phyloP scores from a whole-genome alignment of 1,139 yeast species.

The Pichia sp. region DNA sequence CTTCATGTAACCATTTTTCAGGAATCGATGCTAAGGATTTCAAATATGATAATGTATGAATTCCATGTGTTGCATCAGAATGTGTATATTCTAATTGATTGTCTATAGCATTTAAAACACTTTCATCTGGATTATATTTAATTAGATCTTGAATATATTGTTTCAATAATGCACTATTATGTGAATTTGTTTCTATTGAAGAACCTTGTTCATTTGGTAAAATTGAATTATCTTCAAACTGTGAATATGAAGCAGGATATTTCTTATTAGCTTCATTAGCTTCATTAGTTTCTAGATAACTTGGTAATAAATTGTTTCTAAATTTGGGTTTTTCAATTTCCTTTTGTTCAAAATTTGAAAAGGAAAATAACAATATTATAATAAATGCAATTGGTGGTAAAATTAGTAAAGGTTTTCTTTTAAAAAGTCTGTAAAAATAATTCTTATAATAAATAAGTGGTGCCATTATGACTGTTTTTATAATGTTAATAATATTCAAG shows the following conservation, averaged over 20 bases:
- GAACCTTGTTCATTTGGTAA: not conserved
- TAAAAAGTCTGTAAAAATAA: not conserved
- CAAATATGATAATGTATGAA: slow-evolving; percentile 3
- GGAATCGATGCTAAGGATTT: slow-evolving; percentile 5
- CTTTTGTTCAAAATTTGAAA: not conserved
- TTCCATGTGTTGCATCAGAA: not conserved
- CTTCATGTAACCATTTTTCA: slow-evolving; percentile 7
- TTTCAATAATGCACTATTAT: slow-evolving; percentile 7
- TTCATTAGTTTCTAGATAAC: not conserved
- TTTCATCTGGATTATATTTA: not conserved
- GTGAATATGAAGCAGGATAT: not conserved
- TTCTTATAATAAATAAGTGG: not conserved
- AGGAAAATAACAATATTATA: not conserved
- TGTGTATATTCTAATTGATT: slow-evolving; percentile 8
- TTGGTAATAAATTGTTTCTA: slow-evolving; percentile 1
- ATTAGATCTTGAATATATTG: not conserved
- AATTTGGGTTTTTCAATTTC: not conserved
- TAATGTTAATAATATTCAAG: too few relatives aligned
- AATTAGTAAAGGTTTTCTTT: not conserved
- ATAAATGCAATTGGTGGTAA: not conserved
- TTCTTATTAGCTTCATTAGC: not conserved
- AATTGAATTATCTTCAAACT: not conserved
- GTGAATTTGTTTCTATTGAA: not conserved
- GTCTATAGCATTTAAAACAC: slow-evolving; percentile 1
- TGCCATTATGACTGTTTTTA: not conserved